Conservation (phyloP, 2,329 filamentous ascomycete species). For the Cercospora sp. region DNA sequence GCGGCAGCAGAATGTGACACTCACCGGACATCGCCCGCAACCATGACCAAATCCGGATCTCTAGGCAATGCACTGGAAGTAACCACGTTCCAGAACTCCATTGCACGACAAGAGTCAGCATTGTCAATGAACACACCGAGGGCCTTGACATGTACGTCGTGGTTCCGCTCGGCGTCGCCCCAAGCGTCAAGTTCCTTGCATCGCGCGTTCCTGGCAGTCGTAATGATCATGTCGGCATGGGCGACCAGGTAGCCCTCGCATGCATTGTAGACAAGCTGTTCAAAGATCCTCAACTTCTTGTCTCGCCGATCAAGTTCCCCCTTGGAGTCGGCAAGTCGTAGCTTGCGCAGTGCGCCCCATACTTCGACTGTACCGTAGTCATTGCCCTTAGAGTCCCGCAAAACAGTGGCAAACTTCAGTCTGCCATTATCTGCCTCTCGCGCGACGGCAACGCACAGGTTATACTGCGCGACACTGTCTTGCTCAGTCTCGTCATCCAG, state of each 20-base stretch:
- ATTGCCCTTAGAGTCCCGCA: too few species aligned
- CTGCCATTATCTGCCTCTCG: background rate
- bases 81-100: conserved; percentile 26
- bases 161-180: background rate
- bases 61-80: conserved; percentile 16
- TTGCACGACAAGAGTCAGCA: conserved; percentile 21
- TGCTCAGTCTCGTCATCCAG: background rate
- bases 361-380: too few species aligned
- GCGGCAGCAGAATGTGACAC: background rate
- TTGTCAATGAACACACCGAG: conserved; percentile 25
- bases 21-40: conserved; percentile 29
- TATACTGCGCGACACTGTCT: background rate
- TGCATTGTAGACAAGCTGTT: background rate
- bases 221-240: background rate
- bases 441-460: background rate
- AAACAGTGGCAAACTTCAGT: too few species aligned
- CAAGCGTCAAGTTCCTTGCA: conserved; percentile 6
- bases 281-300: too few species aligned
- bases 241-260: background rate
- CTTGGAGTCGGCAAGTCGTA: too few species aligned
- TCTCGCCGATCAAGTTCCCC: too few species aligned
- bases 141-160: background rate
- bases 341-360: too few species aligned
- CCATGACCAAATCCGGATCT: conserved; percentile 18
- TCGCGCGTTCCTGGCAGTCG: background rate